Percentiles rank a stretch among this genome's conserved stretches.
Evolutionary conservation across 192 early-diverging fungal genomes (phyloP).

Genomic region (Coemansia sp.): DNA sequence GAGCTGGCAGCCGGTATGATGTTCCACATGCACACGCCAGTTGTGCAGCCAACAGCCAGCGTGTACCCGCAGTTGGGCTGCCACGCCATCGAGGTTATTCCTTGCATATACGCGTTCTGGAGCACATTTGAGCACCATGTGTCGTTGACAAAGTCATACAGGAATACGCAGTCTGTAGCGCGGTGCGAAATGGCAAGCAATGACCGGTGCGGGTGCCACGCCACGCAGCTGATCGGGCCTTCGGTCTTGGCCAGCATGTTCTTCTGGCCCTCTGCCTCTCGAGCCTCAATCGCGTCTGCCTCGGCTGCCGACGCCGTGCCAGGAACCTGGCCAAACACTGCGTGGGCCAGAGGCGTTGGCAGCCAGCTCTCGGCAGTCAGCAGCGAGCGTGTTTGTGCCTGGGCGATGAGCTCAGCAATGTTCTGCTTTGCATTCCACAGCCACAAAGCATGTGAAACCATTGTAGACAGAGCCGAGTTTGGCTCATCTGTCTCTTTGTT

Average conservation of each 20-base stretch:
- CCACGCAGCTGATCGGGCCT: slow-evolving; percentile 59
- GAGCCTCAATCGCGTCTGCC: slow-evolving; percentile 21
- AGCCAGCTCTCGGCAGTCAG: slow-evolving; percentile 40
- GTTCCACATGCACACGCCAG: slow-evolving; percentile 52
- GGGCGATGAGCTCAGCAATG: slow-evolving; percentile 8
- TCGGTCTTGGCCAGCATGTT: slow-evolving; percentile 43
- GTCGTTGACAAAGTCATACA: slow-evolving; percentile 67
- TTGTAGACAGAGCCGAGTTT: slow-evolving; percentile 1
- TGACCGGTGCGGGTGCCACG: slow-evolving; percentile 74
- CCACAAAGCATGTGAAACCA: slow-evolving; percentile 21
- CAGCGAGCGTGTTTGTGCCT: slow-evolving; percentile 15
- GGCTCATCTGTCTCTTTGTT: background rate
- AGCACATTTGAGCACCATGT: slow-evolving; percentile 52
- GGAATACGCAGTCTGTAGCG: slow-evolving; percentile 60
- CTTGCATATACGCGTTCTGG: slow-evolving; percentile 43
- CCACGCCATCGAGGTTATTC: slow-evolving; percentile 52
- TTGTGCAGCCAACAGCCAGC: slow-evolving; percentile 46
- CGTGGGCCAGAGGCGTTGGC: slow-evolving; percentile 18
- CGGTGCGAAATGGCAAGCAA: slow-evolving; percentile 69
- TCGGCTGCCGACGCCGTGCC: slow-evolving; percentile 30
- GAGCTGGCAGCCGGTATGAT: slow-evolving; percentile 21
- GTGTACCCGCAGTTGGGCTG: slow-evolving; percentile 49
- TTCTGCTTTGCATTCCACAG: slow-evolving; percentile 47
- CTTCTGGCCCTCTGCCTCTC: slow-evolving; percentile 24
- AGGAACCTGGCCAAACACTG: slow-evolving; percentile 27